Base-by-base conservation (phyloP, 164 flowering plant genomes). In the Annona squamosa region DNA sequence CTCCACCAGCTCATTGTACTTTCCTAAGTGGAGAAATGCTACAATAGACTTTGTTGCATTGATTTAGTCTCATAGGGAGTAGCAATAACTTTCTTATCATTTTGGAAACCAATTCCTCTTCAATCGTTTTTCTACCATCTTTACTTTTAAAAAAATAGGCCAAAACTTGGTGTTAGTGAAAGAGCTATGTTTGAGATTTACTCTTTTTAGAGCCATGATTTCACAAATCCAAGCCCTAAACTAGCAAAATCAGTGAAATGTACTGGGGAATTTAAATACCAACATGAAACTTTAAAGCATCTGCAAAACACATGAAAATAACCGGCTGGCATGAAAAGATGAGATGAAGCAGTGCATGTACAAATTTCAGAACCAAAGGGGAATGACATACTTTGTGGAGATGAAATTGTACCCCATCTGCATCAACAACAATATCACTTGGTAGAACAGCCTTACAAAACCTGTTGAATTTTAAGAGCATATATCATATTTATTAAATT, bases 321-420 rank as follows among this genome's bases (percentile, higher is more conserved):
- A 13, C 46, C 45, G 7, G 10, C 7, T 10, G 13, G 4, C 4
- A 41, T 37, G 16, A 6, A 3, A 17, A 16, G 18, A 5, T 70
- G 19, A 45, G 7, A 26, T 19, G 0, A n/a, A 26, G 3, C 41
- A 46, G 57, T n/a, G 10, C 57, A 10, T n/a, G 26, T 4, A 13
- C 9, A 75, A 37, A 68, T 56, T 45, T 16, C 76, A 65, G 73
- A 70, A 18, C 16, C 18, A 6, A 12, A 43, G 45, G 17, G 13
- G 44, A 56, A 73, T 45, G 41, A 48, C 67, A 75, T 76, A 90
- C 98, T 97, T 89, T 93, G 79, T 93, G 98, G 71, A 93, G 89
- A 85, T 92, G 94, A 72, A 92, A 94, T 6, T 77, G 79, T 4
- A 84, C 78, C 9, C 79, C 89, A 1, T 86, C 92, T 41, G 91